These are phyloP conservation scores for Scutellaria baicalensis DNA, from an alignment of 257 asterid species.

Conservation along the genomic window DNA sequence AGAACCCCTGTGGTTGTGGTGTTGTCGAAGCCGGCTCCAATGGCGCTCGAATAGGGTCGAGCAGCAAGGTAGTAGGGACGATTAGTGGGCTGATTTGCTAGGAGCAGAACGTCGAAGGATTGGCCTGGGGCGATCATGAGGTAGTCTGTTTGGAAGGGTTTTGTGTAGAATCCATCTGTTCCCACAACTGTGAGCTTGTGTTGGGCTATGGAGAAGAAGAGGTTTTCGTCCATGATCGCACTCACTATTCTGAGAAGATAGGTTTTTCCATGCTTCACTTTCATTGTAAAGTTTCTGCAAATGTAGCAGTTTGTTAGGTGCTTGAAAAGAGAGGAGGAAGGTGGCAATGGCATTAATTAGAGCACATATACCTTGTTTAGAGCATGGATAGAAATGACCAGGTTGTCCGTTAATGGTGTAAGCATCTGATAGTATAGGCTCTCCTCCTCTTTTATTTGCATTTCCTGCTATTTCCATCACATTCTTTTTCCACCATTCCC, in stretches of 20 bases:
- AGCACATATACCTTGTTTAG: conserved; percentile 34
- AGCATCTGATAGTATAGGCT: conserved; percentile 45
- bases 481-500: conserved; percentile 53
- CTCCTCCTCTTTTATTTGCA: conserved; percentile 45
- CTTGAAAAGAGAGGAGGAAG: not conserved
- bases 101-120: conserved; percentile 25
- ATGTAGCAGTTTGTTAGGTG: not conserved
- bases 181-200: conserved; percentile 38
- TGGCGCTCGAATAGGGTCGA: conserved; percentile 29
- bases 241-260: conserved; percentile 33
- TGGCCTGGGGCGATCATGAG: conserved; percentile 49
- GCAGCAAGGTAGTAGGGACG: conserved; percentile 31
- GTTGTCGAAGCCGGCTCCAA: conserved; percentile 36
- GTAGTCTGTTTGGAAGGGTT: conserved; percentile 30
- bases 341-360: not conserved
- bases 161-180: conserved; percentile 39
- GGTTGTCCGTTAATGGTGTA: conserved; percentile 50
- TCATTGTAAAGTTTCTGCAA: conserved; percentile 25
- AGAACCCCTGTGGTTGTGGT: conserved; percentile 32
- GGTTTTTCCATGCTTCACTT: conserved; percentile 31
- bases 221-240: conserved; percentile 35
- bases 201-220: conserved; percentile 28
- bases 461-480: conserved; percentile 34
- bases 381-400: conserved; percentile 48
- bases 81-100: conserved; percentile 16